Evolutionary conservation across 306 rosid genomes (phyloP).

Genomic region (Gastrolobium villosum): DNA sequence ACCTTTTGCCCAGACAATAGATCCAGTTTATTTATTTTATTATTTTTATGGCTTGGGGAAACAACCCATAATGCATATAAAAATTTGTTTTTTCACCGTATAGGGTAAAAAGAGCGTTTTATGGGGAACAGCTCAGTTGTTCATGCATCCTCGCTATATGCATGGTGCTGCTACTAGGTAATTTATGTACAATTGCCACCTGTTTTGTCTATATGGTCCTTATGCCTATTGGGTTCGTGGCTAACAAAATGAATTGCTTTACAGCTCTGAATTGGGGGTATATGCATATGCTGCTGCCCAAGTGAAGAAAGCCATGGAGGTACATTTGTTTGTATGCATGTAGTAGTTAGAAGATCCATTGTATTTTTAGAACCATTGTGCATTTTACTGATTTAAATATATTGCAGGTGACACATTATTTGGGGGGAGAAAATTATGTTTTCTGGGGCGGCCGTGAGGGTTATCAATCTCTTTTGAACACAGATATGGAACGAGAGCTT

Average conservation of each 20-base stretch:
- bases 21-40: not conserved
- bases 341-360: not conserved
- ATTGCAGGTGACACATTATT: conserved; percentile 83
- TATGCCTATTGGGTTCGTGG: conserved; percentile 35
- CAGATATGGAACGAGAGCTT: conserved; percentile 97
- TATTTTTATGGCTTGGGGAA: not conserved
- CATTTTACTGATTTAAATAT: conserved; percentile 44
- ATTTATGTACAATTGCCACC: conserved; percentile 15
- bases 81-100: conserved; percentile 19
- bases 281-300: conserved; percentile 97
- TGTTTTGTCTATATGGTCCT: conserved; percentile 15
- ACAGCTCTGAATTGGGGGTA: conserved; percentile 85
- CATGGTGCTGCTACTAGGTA: conserved; percentile 99
- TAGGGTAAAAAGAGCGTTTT: conserved; percentile 78
- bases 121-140: conserved; percentile 98
- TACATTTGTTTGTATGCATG: conserved; percentile 45
- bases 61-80: conserved; percentile 19
- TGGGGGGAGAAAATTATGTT: conserved; percentile 96
- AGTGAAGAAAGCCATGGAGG: conserved; percentile 99
- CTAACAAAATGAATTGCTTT: conserved; percentile 44
- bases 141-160: conserved; percentile 97
- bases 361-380: conserved; percentile 16
- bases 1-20: not conserved
- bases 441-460: conserved; percentile 99
- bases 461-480: conserved; percentile 91